Evolutionary conservation across 768 basidiomycete species (phyloP), one percentile per base, ranked within the genome.

Genomic region (Tulasnella sp.): DNA sequence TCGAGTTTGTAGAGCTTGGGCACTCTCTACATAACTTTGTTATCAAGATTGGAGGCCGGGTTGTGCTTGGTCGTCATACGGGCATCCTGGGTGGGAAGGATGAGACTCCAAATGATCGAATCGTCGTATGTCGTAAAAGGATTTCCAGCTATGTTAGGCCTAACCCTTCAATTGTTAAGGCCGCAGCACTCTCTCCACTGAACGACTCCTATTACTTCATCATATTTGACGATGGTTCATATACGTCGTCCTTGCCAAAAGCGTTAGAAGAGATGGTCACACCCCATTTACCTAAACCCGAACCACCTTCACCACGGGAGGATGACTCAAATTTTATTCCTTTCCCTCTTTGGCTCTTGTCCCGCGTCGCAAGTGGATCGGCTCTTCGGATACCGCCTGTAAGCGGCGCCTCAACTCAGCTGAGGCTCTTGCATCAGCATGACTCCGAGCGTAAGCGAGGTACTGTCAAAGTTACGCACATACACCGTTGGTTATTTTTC

Each of bases 261-360:
- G 31, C 34, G 62, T 34, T 68, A 19, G 34, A 12, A 14, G 12
- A 36, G 21, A 31, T 36, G 16, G 62, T 68, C 62, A 18, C 3
- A 12, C 27, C 6, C 16, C 62, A 68, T 68, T 19, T 68, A 3
- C 62, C 31, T 0, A 6, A 68, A 36, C 0, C 27, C 18, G 31
- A 27, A 14, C 27, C 62, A 36, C 14, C 62, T 4, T 68, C 34
- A 14, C 62, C 34, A 14, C 62, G 18, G 31, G 27, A 68, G n/a
- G 34, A 34, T 14, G 62, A 34, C 16, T 27, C 31, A 34, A 16
- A n/a, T 12, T 34, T n/a, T 1, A 34, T 68, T 16, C 62, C 62
- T n/a, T 34, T 68, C n/a, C 62, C 62, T 68, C 62, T 68, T 68
- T 68, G 62, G 62, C 62, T 68, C 31, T 68, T 68, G 62, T 36